Base-by-base conservation (phyloP, 2,329 filamentous ascomycete genomes). In the Epichloe coenophiala region DNA sequence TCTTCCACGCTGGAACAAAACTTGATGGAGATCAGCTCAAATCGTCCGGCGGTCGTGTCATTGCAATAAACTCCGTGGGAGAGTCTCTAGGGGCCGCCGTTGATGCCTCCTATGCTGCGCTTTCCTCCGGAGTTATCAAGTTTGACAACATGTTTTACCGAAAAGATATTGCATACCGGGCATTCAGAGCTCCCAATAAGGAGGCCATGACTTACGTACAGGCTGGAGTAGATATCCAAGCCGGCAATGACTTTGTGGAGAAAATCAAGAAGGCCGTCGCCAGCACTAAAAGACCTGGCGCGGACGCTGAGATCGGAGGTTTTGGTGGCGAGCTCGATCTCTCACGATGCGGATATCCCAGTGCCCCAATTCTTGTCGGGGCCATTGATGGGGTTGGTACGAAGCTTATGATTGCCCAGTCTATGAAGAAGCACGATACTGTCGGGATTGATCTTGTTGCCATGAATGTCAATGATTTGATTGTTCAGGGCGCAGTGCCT, bases 401-500 rank as follows among this genome's bases (percentile, higher is more conserved):
- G 46, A 97, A 97, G 73, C 83, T 97, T 60, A 94, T 94, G 76
- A 88, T 98, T 61, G 93, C 93, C 0, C 91, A 96, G 65, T 80
- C 82, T 12, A 86, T 94, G 72, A 78, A 82, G 59, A 88, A 94
- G 70, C 93, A 96, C 69, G 83, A 91, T 67, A 95, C 90, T 3
- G 91, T 98, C 11, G 93, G 93, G 54, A 89, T 98, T 59, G 93
- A 98, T 65, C 78, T 98, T 37, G 93, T 98, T 4, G 93, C 93
- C 58, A 97, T 97, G 91, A 97, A 96, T 67, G 93, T 97, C 64
- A 98, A 98, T 67, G 93, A 98, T 63, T 77, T 98, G 0, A 84
- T 98, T 48, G 93, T 97, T 8, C 90, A 97, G 71, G 93, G 93
- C 50, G 93, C 93, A 12, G 88, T 93, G 59, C 90, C 93, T 2